A percentile compares a stretch with the other conserved stretches of the same genome.
Evolutionary conservation across 2,329 filamentous ascomycete species (phyloP).

Genomic region (Rhinocladiella mackenziei): DNA sequence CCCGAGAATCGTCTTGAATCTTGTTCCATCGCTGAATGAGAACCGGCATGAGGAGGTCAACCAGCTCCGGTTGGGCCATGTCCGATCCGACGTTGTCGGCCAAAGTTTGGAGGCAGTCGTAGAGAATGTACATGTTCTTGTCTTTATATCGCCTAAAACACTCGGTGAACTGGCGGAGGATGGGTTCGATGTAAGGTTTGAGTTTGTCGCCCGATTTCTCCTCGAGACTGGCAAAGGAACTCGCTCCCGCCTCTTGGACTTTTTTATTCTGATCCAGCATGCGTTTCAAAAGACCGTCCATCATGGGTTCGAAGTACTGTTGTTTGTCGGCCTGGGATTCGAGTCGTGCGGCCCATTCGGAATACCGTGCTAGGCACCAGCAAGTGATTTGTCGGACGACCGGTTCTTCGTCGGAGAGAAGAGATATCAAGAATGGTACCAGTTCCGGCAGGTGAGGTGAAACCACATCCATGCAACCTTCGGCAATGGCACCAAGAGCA

Average conservation of each 20-base stretch:
- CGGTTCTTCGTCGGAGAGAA: conserved; percentile 79
- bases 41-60: conserved; percentile 84
- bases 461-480: conserved; percentile 87
- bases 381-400: conserved; percentile 96
- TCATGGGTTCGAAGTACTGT: conserved; percentile 87
- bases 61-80: conserved; percentile 75
- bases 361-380: conserved; percentile 94
- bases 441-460: conserved; percentile 86
- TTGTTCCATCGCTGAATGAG: conserved; percentile 83
- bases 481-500: conserved; percentile 87
- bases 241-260: conserved; percentile 93
- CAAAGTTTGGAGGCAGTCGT: conserved; percentile 95
- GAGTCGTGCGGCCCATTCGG: conserved; percentile 80
- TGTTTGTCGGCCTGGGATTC: conserved; percentile 63
- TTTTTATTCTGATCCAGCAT: conserved; percentile 98
- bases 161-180: conserved; percentile 83
- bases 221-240: conserved; percentile 91
- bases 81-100: conserved; percentile 84
- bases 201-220: conserved; percentile 82
- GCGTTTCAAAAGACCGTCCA: conserved; percentile 88
- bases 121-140: conserved; percentile 97
- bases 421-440: conserved; percentile 81
- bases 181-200: conserved; percentile 80
- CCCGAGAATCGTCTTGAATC: conserved; percentile 81
- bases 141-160: conserved; percentile 98